Evolutionary conservation across 192 early-diverging fungal genomes (phyloP).

Genomic region (Coemansia reversa): DNA sequence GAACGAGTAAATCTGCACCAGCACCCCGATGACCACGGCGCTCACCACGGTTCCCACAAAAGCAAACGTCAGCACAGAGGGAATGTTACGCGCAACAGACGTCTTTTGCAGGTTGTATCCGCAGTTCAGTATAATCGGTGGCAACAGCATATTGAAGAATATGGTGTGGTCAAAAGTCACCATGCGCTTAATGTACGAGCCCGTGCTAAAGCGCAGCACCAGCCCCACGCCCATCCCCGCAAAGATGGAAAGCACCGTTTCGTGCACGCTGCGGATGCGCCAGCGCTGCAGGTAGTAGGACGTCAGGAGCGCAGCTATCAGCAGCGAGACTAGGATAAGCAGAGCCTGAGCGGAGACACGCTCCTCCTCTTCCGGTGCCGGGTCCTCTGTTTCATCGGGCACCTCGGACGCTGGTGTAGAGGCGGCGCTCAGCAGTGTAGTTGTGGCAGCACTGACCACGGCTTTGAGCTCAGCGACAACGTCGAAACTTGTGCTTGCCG

Average conservation of each 20-base stretch:
- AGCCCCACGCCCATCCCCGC: conserved; percentile 65
- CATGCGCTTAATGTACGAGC: conserved; percentile 66
- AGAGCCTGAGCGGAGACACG: conserved; percentile 78
- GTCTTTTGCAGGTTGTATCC: conserved; percentile 92
- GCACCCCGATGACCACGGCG: conserved; percentile 80
- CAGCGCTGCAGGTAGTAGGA: conserved; percentile 87
- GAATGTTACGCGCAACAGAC: conserved; percentile 85
- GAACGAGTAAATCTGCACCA: conserved; percentile 68
- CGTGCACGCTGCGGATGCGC: conserved; percentile 88
- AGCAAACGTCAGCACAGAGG: conserved; percentile 89
- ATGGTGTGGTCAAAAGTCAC: conserved; percentile 88
- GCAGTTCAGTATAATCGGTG: conserved; percentile 96
- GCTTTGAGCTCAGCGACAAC: neutral
- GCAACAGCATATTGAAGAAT: conserved; percentile 95
- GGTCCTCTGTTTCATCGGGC: conserved; percentile 23
- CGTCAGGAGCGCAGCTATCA: conserved; percentile 81
- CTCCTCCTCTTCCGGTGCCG: conserved; percentile 63
- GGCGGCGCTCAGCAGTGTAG: neutral
- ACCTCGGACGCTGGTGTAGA: neutral
- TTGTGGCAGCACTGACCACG: conserved; percentile 3
- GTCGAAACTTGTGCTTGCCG: neutral
- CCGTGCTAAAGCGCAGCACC: conserved; percentile 48
- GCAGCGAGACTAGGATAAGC: conserved; percentile 79
- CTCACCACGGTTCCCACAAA: conserved; percentile 91
- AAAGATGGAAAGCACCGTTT: conserved; percentile 92